Evolutionary conservation across 495 filamentous ascomycete genomes (phyloP).

Genomic region (Endocarpon pusillum): DNA sequence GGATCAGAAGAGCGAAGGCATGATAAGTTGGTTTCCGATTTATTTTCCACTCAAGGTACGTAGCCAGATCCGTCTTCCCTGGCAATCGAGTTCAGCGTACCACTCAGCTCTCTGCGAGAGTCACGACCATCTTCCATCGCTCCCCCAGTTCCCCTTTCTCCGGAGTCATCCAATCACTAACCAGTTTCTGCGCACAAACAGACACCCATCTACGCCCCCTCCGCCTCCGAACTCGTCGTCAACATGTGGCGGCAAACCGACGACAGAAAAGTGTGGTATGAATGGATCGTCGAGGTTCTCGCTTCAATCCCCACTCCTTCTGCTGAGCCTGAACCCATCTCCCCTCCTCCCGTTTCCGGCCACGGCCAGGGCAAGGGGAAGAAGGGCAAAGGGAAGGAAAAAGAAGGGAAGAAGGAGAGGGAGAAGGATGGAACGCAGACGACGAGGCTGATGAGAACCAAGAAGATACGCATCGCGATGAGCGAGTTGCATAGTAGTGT

Average conservation of each 20-base stretch:
- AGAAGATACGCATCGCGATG: conserved; percentile 59
- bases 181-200: conserved; percentile 14
- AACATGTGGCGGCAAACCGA: conserved; percentile 93
- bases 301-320: conserved; percentile 21
- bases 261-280: conserved; percentile 94
- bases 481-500: conserved; percentile 81
- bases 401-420: conserved; percentile 18
- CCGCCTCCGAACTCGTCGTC: conserved; percentile 66
- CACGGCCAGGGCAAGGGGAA: conserved; percentile 8
- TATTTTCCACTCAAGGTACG: conserved; percentile 90
- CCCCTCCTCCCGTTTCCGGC: conserved; percentile 16
- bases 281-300: conserved; percentile 87
- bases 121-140: neutral
- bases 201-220: conserved; percentile 78
- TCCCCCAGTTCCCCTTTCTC: conserved; percentile 1
- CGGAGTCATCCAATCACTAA: neutral
- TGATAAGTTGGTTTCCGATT: conserved; percentile 99
- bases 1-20: conserved; percentile 77
- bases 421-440: conserved; percentile 42
- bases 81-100: too few relatives aligned
- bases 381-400: conserved; percentile 5
- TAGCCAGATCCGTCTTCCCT: conserved; percentile 1
- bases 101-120: too few relatives aligned
- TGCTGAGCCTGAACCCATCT: conserved; percentile 10
- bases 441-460: too few relatives aligned